Conservation (phyloP, 1,284 basidiomycete genomes). For the Salmacisia buchloeana region DNA sequence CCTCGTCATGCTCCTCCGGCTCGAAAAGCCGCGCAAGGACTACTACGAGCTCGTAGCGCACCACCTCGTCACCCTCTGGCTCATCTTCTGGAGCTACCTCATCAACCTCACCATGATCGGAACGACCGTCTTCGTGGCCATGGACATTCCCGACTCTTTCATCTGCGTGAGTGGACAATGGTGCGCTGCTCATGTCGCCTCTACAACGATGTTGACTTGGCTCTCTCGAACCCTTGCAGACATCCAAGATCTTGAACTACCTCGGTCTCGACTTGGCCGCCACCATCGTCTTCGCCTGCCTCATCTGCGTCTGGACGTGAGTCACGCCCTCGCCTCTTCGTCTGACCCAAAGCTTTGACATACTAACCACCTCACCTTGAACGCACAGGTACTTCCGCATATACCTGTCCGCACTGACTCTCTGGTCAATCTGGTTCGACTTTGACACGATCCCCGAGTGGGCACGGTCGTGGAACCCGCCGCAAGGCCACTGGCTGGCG, state of each 20-base stretch:
- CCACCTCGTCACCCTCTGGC: constrained; percentile 91
- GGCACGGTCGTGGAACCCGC: constrained; percentile 38
- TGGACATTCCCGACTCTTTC: constrained; percentile 81
- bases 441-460: constrained; percentile 65
- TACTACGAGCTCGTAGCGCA: constrained; percentile 73
- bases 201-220: too few relatives aligned
- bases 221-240: too few relatives aligned
- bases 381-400: constrained; percentile 81
- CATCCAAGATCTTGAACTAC: constrained; percentile 52
- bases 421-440: constrained; percentile 79
- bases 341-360: not conserved
- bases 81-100: constrained; percentile 64
- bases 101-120: constrained; percentile 71
- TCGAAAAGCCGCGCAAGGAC: constrained; percentile 93
- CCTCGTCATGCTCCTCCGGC: constrained; percentile 71
- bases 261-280: constrained; percentile 36
- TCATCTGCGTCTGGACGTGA: constrained; percentile 45
- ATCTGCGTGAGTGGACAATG: not conserved
- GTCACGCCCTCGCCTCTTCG: not conserved
- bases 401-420: constrained; percentile 79
- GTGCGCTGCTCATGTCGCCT: too few relatives aligned
- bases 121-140: constrained; percentile 86
- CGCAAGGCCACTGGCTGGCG: constrained; percentile 44
- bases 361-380: constrained; percentile 7
- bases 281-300: constrained; percentile 31